Conservation (phyloP, 805 yeast genomes). For the Candida krabiensis region DNA sequence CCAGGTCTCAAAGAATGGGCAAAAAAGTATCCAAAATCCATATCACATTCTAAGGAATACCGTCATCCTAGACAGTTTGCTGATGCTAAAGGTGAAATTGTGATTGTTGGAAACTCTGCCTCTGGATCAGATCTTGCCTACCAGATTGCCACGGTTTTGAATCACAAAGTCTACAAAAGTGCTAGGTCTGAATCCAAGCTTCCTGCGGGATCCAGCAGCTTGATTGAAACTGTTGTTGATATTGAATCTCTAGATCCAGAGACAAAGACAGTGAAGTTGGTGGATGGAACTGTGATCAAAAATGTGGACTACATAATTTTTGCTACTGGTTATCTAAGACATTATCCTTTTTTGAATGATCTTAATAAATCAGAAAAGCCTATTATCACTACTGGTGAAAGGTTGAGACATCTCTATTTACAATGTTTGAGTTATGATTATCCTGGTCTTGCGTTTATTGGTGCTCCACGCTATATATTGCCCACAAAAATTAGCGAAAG, state of each 20-base stretch:
- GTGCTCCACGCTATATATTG: constrained; percentile 59
- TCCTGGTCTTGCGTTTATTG: constrained; percentile 65
- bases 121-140: constrained; percentile 72
- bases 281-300: constrained; percentile 46
- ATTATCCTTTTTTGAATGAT: constrained; percentile 55
- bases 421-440: constrained; percentile 59
- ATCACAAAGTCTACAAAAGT: constrained; percentile 48
- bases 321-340: constrained; percentile 71
- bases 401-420: constrained; percentile 55
- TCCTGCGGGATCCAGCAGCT: constrained; percentile 45
- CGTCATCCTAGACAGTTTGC: constrained; percentile 45
- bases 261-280: constrained; percentile 41
- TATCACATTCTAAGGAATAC: constrained; percentile 62
- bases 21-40: constrained; percentile 42
- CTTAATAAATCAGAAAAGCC: constrained; percentile 29
- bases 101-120: constrained; percentile 76
- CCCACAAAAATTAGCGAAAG: constrained; percentile 62
- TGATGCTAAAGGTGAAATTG: constrained; percentile 41
- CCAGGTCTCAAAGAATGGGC: constrained; percentile 55
- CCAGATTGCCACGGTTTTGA: constrained; percentile 50
- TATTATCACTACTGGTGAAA: constrained; percentile 46
- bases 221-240: constrained; percentile 44
- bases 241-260: constrained; percentile 39
- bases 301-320: constrained; percentile 58
- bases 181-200: constrained; percentile 44